Evolutionary conservation across 495 filamentous ascomycete species (phyloP).

Genomic region (Penicilliopsis zonata): DNA sequence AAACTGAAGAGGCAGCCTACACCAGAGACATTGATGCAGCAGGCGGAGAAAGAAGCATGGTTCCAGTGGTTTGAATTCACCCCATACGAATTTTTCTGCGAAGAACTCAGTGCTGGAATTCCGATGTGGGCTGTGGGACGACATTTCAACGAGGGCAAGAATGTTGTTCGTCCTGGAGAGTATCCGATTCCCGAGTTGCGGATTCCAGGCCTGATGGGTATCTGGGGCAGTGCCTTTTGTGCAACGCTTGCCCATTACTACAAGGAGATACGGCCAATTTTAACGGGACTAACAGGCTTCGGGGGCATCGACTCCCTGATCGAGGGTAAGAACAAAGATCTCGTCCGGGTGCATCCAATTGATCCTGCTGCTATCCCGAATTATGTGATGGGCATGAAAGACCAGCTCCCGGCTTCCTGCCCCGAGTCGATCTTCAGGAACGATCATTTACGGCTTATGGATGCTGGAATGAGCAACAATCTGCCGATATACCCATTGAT

Average conservation of each 20-base stretch:
- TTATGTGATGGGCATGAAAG: conserved; percentile 68
- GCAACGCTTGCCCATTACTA: conserved; percentile 94
- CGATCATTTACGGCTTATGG: conserved; percentile 77
- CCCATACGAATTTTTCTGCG: conserved; percentile 92
- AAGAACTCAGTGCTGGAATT: conserved; percentile 82
- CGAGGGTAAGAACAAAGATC: conserved; percentile 64
- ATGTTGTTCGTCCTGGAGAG: conserved; percentile 41
- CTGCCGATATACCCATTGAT: conserved; percentile 90
- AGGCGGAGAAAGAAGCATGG: conserved; percentile 67
- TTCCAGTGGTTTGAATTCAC: conserved; percentile 99
- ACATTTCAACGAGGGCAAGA: conserved; percentile 59
- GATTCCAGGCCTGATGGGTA: conserved; percentile 71
- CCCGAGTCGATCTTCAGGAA: conserved; percentile 60
- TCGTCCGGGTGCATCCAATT: conserved; percentile 85
- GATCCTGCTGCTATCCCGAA: conserved; percentile 84
- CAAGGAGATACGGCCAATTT: conserved; percentile 71
- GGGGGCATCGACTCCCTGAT: conserved; percentile 74
- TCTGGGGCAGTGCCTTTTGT: conserved; percentile 94
- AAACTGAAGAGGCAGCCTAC: conserved; percentile 14
- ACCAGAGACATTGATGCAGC: conserved; percentile 41
- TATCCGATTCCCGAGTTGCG: conserved; percentile 68
- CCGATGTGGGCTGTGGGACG: conserved; percentile 89
- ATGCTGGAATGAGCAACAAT: conserved; percentile 97
- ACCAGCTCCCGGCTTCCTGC: conserved; percentile 55
- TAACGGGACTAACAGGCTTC: conserved; percentile 63